Evolutionary conservation across 768 basidiomycete species (phyloP), one percentile per base, ranked within the genome.

Genomic region (Auricularia sp.): DNA sequence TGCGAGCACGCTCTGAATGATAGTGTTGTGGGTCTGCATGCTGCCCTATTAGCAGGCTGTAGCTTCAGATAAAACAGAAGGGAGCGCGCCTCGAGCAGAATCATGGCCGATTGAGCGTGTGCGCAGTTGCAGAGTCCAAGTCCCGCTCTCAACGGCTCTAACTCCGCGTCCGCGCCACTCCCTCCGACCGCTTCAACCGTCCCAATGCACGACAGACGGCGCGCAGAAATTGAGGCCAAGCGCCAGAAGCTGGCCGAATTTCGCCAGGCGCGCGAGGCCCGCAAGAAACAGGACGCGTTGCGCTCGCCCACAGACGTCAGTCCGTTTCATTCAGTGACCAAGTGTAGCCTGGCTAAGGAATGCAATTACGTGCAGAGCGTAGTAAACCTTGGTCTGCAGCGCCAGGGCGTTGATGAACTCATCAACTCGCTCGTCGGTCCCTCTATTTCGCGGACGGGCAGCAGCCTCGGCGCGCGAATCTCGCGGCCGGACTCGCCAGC

Each of bases 191-290:
- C 47, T 8, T 51, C 21, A 6, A 16, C 39, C 12, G 36, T 36
- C 29, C 42, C 56, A 62, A 84, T 81, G 80, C 86, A 87, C 63
- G 84, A 87, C 69, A 83, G 83, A 75, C 82, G 92, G 61, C 78
- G 91, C 71, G 86, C 87, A 71, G 94, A 97, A 76, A 90, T 98
- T 66, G 93, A 93, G 74, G 90, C 87, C 33, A 98, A 98, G 77
- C 56, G 56, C 56, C 29, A 29, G 29, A 94, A 93, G 75, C 86
- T 98, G 39, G 91, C 86, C 61, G 91, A 92, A 67, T 80, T 97
- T 43, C 81, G 90, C 63, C 83, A 87, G 73, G 88, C 87, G 4
- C 83, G 93, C 56, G 86, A 85, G 42, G 85, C 89, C 67, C 66
- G 77, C 67, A 71, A 86, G 70, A 83, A 78, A 65, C 79, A 77